Percentiles rank a stretch among this genome's conserved stretches.
phyloP scores from a whole-genome alignment of 2,329 filamentous ascomycete genomes.

The Xylaria sp. region DNA sequence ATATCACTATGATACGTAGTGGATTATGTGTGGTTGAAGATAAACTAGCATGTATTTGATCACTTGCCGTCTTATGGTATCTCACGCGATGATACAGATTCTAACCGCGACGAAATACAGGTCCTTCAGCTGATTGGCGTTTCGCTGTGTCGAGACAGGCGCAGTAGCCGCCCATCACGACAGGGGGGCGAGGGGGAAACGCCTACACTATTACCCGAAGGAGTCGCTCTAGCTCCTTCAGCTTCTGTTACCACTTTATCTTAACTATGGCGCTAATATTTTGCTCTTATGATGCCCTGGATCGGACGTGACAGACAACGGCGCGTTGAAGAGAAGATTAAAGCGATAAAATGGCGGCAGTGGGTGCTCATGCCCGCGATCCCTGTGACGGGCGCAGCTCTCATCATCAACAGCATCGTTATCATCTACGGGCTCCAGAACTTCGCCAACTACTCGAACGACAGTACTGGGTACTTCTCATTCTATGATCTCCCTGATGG shows the following conservation, averaged over 20 bases:
- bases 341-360: constrained; percentile 21
- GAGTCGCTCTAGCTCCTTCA: background rate
- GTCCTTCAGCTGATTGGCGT: background rate
- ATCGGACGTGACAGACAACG: constrained; percentile 3
- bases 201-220: background rate
- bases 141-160: constrained; percentile 7
- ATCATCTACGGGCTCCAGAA: constrained; percentile 1
- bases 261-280: background rate
- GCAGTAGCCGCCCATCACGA: constrained; percentile 2
- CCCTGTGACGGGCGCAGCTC: background rate
- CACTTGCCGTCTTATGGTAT: background rate
- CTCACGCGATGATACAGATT: background rate
- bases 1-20: background rate
- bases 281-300: constrained; percentile 9
- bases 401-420: constrained; percentile 6
- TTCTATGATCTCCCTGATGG: constrained; percentile 12
- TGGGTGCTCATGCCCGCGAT: constrained; percentile 2
- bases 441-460: constrained; percentile 3
- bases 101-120: background rate
- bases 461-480: constrained; percentile 2
- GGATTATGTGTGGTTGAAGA: background rate
- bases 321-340: background rate
- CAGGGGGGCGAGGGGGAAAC: background rate
- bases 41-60: background rate
- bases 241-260: background rate